Percentiles rank a stretch among this genome's conserved stretches.
Conservation (phyloP, 768 basidiomycete genomes). For the Boletus edulis region DNA sequence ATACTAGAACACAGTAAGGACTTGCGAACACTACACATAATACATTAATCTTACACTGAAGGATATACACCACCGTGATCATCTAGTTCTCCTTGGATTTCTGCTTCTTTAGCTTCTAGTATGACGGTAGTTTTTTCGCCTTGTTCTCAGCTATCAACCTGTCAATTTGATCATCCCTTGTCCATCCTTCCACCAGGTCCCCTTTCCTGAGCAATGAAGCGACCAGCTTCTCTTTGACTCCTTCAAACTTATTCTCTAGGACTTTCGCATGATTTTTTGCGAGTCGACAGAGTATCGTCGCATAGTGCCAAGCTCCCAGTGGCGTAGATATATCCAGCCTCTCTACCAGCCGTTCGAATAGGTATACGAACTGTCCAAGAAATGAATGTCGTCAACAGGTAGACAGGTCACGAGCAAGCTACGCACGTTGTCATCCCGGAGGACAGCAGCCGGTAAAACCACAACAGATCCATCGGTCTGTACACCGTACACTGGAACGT, state of each 20-base stretch:
- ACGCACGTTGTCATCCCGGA: neutral
- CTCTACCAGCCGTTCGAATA: conserved; percentile 5
- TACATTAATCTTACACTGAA: no score
- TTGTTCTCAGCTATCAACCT: neutral
- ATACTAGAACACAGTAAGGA: no score
- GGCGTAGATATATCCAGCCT: conserved; percentile 4
- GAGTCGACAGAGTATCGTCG: conserved; percentile 7
- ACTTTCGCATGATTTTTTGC: neutral
- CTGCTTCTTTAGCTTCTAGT: no score
- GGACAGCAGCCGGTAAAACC: neutral
- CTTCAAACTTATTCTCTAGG: neutral
- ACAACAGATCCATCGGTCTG: conserved; percentile 4
- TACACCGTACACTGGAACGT: conserved; percentile 2
- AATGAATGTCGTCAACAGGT: neutral
- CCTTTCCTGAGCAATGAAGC: neutral
- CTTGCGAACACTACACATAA: no score
- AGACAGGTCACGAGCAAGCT: no score
- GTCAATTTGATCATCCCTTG: neutral
- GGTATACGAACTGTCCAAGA: neutral
- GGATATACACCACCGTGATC: no score
- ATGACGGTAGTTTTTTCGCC: neutral
- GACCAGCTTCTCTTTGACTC: neutral
- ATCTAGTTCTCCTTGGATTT: no score
- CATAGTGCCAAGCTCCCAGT: conserved; percentile 9
- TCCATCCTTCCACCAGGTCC: neutral